A percentile compares a stretch with the other conserved stretches of the same genome.
Conservation (phyloP, 257 asterid species). For the Nemophila menziesii region DNA sequence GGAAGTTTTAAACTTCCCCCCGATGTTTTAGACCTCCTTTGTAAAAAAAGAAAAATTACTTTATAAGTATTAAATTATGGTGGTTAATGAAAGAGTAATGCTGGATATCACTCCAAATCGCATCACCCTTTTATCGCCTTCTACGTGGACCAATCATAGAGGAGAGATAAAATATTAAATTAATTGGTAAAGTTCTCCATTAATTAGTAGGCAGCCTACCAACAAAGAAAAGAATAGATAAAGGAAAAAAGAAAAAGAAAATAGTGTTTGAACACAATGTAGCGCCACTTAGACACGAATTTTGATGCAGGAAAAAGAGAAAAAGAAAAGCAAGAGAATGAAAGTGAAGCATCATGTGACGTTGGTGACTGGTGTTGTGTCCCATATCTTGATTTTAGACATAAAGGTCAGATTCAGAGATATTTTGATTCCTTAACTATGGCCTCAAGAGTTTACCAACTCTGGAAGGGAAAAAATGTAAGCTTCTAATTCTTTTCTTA, state of each 20-base stretch:
- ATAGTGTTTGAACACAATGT: constrained; percentile 23
- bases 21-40: too few species aligned
- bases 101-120: too few species aligned
- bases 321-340: constrained; percentile 5
- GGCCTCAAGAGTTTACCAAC: constrained; percentile 24
- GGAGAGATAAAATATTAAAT: too few species aligned
- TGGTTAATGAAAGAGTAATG: too few species aligned
- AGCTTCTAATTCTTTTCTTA: neutral
- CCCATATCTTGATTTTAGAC: constrained; percentile 6
- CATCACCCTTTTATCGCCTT: too few species aligned
- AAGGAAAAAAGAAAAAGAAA: constrained; percentile 2
- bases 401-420: constrained; percentile 1
- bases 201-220: neutral
- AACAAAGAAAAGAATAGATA: constrained; percentile 1
- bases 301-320: constrained; percentile 14
- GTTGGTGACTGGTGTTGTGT: constrained; percentile 1
- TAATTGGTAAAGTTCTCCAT: too few species aligned
- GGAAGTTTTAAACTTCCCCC: too few species aligned
- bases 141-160: too few species aligned
- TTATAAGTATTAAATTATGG: too few species aligned
- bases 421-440: too few species aligned
- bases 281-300: constrained; percentile 31
- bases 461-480: constrained; percentile 32
- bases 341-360: constrained; percentile 7
- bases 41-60: too few species aligned